Conservation (phyloP, 768 basidiomycete species). For the Lanmaoa pseudosensibilis region DNA sequence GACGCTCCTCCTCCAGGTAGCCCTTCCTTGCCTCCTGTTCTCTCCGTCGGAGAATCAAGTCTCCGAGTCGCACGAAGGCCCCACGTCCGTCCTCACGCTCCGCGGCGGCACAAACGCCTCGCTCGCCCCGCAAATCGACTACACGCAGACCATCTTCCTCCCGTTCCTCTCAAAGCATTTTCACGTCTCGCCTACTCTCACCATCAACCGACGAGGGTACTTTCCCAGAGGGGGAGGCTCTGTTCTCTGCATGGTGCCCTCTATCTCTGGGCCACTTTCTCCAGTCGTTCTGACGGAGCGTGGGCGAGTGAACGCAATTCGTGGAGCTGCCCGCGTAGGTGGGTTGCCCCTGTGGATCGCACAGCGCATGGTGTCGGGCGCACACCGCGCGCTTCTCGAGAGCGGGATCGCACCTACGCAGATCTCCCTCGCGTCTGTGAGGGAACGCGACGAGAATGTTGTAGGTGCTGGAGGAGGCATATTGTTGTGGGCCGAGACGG, state of each 20-base stretch:
- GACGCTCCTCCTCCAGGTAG: conserved; percentile 68
- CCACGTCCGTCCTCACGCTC: conserved; percentile 51
- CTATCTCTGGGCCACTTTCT: conserved; percentile 41
- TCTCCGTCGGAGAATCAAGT: conserved; percentile 24
- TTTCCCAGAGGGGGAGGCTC: conserved; percentile 73
- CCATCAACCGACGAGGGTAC: conserved; percentile 62
- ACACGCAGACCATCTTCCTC: conserved; percentile 60
- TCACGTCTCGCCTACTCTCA: conserved; percentile 41
- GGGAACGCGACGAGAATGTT: conserved; percentile 46
- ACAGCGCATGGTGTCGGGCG: conserved; percentile 56
- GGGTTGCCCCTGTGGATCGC: conserved; percentile 60
- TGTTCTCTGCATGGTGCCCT: conserved; percentile 42
- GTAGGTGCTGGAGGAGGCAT: conserved; percentile 72
- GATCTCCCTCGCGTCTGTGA: conserved; percentile 42
- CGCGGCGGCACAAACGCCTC: conserved; percentile 73
- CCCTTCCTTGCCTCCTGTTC: conserved; percentile 70
- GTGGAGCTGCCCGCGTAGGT: conserved; percentile 65
- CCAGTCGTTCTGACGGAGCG: conserved; percentile 54
- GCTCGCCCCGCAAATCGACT: conserved; percentile 75
- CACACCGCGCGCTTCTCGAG: conserved; percentile 41
- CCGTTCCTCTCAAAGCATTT: conserved; percentile 68
- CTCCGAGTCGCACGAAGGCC: not conserved
- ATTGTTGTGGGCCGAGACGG: conserved; percentile 73
- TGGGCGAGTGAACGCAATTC: conserved; percentile 50
- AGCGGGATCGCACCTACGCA: conserved; percentile 29